These are phyloP conservation scores for Arbutus unedo DNA, from an alignment of 148 eudicot species.

Conservation along the genomic window DNA sequence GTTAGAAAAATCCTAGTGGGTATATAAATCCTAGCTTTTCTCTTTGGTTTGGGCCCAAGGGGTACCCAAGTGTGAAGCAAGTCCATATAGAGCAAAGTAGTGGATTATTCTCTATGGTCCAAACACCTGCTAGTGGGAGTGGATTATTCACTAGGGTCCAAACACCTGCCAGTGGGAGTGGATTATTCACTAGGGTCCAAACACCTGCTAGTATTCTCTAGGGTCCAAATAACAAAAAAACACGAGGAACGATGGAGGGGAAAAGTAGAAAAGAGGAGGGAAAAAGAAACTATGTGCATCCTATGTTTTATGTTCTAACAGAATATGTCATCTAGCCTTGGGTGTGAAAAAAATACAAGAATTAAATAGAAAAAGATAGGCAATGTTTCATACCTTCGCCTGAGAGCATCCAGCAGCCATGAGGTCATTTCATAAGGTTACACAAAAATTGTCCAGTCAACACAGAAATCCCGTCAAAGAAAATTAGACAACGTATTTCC, in stretches of 20 bases:
- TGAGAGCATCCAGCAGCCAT: constrained; percentile 27
- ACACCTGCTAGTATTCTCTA: too few relatives aligned
- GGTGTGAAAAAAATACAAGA: constrained; percentile 5
- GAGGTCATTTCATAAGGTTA: constrained; percentile 15
- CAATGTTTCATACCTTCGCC: constrained; percentile 30
- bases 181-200: too few relatives aligned
- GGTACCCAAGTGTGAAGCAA: too few relatives aligned
- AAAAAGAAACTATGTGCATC: neutral
- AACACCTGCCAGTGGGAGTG: too few relatives aligned
- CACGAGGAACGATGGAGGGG: neutral
- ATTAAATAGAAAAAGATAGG: neutral
- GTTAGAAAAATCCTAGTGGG: too few relatives aligned
- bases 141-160: too few relatives aligned
- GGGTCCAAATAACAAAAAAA: neutral
- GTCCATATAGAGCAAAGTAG: too few relatives aligned
- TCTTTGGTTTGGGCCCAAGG: too few relatives aligned
- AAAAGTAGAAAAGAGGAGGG: neutral
- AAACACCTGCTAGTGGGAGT: too few relatives aligned
- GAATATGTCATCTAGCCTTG: neutral
- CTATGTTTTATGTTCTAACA: neutral
- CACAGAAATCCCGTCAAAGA: neutral
- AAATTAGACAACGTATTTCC: neutral
- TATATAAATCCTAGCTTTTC: too few relatives aligned
- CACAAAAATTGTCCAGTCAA: constrained; percentile 8
- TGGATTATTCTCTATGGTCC: too few relatives aligned